Evolutionary conservation across 352 stramenopile species (phyloP).

Genomic region (Globisporangium megalacanthum): DNA sequence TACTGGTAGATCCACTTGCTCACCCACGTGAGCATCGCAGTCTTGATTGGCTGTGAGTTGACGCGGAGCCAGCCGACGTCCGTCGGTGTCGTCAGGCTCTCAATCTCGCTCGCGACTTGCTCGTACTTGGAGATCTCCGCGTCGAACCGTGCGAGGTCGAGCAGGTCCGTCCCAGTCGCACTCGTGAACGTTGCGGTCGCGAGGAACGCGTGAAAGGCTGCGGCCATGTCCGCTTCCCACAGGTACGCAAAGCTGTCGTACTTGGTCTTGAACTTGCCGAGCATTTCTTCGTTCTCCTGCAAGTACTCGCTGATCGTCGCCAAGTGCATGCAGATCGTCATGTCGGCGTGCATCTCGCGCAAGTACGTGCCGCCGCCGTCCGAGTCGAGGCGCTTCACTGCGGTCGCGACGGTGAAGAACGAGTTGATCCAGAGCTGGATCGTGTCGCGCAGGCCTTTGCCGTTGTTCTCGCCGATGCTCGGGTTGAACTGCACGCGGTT

Average conservation of each 20-base stretch:
- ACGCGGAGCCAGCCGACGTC: conserved; percentile 98
- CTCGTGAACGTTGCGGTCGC: conserved; percentile 52
- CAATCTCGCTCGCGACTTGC: conserved; percentile 89
- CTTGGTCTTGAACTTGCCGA: conserved; percentile 89
- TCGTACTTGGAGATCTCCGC: conserved; percentile 95
- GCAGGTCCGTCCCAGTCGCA: conserved; percentile 80
- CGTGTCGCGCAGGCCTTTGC: conserved; percentile 92
- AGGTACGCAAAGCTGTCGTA: conserved; percentile 96
- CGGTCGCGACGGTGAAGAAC: conserved; percentile 94
- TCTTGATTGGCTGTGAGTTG: conserved; percentile 96
- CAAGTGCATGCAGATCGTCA: conserved; percentile 92
- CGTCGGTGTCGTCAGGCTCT: conserved; percentile 82
- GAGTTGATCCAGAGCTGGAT: conserved; percentile 96
- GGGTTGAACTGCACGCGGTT: conserved; percentile 87
- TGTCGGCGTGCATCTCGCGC: conserved; percentile 96
- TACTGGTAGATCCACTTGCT: conserved; percentile 97
- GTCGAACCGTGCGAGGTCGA: conserved; percentile 95
- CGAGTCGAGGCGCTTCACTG: conserved; percentile 95
- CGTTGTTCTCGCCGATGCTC: conserved; percentile 85
- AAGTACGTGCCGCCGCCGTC: conserved; percentile 94
- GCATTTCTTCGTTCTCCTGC: conserved; percentile 90
- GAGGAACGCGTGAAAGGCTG: conserved; percentile 92
- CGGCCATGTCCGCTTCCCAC: conserved; percentile 94
- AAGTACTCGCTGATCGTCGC: conserved; percentile 93
- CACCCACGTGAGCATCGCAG: conserved; percentile 93